These are phyloP conservation scores for Leccinum uliginosum DNA, from an alignment of 768 basidiomycete species.

Conservation along the genomic window DNA sequence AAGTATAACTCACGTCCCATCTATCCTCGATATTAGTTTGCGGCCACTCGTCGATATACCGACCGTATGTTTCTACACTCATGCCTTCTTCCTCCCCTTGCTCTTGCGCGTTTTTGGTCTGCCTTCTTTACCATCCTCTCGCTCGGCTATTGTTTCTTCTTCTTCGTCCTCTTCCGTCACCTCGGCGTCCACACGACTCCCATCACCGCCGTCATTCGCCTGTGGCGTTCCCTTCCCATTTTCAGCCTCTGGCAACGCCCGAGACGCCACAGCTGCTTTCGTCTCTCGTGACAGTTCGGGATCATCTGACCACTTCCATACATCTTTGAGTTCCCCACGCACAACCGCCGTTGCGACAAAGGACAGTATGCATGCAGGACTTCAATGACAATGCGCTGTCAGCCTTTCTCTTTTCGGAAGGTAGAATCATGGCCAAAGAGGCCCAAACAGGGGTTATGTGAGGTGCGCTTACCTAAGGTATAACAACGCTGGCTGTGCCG, in stretches of 20 bases:
- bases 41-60: slow-evolving; percentile 7
- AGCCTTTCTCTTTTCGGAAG: not conserved
- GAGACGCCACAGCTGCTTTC: slow-evolving; percentile 8
- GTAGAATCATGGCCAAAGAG: not conserved
- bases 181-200: slow-evolving; percentile 4
- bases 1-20: slow-evolving; percentile 8
- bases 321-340: slow-evolving; percentile 65
- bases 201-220: slow-evolving; percentile 14
- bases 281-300: slow-evolving; percentile 27
- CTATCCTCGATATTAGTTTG: slow-evolving; percentile 2
- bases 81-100: slow-evolving; percentile 18
- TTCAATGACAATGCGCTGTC: slow-evolving; percentile 25
- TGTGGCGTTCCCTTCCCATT: slow-evolving; percentile 19
- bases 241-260: slow-evolving; percentile 11
- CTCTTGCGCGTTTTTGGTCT: slow-evolving; percentile 19
- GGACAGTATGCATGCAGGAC: slow-evolving; percentile 73
- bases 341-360: slow-evolving; percentile 54
- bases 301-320: slow-evolving; percentile 72
- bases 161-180: slow-evolving; percentile 13
- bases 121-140: slow-evolving; percentile 1
- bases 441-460: not conserved
- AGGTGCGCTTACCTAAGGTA: slow-evolving; percentile 70
- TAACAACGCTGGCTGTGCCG: slow-evolving; percentile 87
- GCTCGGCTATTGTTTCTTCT: not conserved
- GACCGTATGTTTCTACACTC: not conserved